These are phyloP conservation scores for Metrosideros polymorpha DNA, from an alignment of 441 rosid species.

Conservation along the genomic window DNA sequence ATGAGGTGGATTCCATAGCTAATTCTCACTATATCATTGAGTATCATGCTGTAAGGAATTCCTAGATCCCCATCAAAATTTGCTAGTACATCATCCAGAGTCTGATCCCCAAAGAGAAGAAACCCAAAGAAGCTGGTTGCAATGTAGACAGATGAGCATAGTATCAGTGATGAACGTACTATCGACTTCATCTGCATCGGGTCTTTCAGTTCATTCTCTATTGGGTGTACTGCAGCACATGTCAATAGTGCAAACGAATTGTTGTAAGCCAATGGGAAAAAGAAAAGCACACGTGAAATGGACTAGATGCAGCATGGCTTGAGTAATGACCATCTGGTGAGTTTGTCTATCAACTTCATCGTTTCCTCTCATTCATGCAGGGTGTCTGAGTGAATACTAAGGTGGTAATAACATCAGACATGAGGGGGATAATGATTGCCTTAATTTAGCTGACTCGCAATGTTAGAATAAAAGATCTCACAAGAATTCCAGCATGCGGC, in stretches of 20 bases:
- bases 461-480: not conserved
- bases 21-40: conserved; percentile 47
- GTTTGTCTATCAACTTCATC: not conserved
- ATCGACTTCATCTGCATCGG: conserved; percentile 49
- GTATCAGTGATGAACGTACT: conserved; percentile 34
- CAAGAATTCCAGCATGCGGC: not conserved
- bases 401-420: not conserved
- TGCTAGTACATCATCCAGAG: conserved; percentile 54
- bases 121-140: conserved; percentile 64
- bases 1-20: conserved; percentile 68
- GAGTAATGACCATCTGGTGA: not conserved
- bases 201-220: conserved; percentile 54
- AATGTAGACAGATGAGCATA: conserved; percentile 45
- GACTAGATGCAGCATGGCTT: not conserved
- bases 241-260: not conserved
- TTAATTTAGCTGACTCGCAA: not conserved
- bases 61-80: conserved; percentile 67
- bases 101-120: conserved; percentile 56
- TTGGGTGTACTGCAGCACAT: conserved; percentile 48
- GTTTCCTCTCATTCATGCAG: not conserved
- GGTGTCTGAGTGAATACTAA: not conserved
- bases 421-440: not conserved
- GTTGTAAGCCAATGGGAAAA: not conserved
- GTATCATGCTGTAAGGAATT: conserved; percentile 42
- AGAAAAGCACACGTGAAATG: not conserved